Percentiles rank a stretch among this genome's conserved stretches.
Evolutionary conservation across 768 basidiomycete species (phyloP).

Genomic region (Gelatoporia subvermispora): DNA sequence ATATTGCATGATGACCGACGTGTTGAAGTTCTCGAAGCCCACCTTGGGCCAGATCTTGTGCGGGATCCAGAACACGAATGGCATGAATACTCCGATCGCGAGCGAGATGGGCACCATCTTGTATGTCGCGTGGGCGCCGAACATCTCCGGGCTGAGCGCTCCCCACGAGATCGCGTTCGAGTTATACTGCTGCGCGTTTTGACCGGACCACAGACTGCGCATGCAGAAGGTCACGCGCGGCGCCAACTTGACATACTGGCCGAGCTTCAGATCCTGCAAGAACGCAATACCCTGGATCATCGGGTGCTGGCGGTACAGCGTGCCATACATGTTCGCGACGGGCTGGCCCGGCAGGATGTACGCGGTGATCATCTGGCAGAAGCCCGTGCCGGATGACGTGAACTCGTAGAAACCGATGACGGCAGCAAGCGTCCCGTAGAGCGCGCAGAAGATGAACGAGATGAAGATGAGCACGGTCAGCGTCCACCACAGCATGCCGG

Average conservation of each 20-base stretch:
- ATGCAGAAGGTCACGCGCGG: conserved; percentile 58
- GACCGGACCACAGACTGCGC: conserved; percentile 16
- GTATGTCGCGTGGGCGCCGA: conserved; percentile 10
- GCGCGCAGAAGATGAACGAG: conserved; percentile 45
- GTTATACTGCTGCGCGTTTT: neutral
- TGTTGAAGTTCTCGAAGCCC: conserved; percentile 44
- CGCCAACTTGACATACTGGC: conserved; percentile 52
- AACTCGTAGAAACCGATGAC: conserved; percentile 17
- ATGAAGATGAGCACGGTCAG: conserved; percentile 48
- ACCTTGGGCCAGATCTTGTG: too few species aligned
- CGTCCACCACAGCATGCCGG: conserved; percentile 51
- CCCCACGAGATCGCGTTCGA: conserved; percentile 51
- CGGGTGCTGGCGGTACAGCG: neutral
- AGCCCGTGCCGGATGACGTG: conserved; percentile 15
- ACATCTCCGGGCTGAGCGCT: conserved; percentile 33
- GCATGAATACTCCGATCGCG: too few species aligned
- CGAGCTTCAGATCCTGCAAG: conserved; percentile 55
- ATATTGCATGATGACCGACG: conserved; percentile 37
- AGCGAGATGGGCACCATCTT: conserved; percentile 29
- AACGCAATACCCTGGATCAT: conserved; percentile 39
- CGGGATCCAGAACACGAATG: too few species aligned
- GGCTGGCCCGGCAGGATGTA: conserved; percentile 41
- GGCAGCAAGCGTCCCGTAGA: conserved; percentile 34
- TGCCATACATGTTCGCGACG: conserved; percentile 42
- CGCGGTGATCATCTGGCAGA: conserved; percentile 26